Evolutionary conservation across 2,329 filamentous ascomycete genomes (phyloP), one percentile per base, ranked within the genome.

Genomic region (Zalaria obscura): DNA sequence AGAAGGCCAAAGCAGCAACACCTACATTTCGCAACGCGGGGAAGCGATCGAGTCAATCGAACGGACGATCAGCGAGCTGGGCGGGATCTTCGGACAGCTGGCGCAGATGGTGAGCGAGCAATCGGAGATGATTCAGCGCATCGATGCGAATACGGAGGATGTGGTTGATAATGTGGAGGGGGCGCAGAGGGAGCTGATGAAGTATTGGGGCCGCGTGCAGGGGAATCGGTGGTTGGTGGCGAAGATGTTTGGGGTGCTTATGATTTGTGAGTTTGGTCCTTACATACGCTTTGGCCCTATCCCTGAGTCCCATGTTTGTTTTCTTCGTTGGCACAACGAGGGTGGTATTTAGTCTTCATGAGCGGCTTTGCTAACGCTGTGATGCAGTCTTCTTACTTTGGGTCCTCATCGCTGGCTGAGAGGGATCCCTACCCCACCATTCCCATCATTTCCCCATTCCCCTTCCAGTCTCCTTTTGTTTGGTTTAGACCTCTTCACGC

Each of bases 131-230:
- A 93, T 98, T 50, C 86, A 96, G 63, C 74, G 89, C 39, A 95
- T 95, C 56, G 89, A 96, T 55, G 89, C 89, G 49, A 95, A 96
- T 61, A 95, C 89, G 1, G 91, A 98, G 56, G 88, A 95, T 53
- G 86, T 98, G 4, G 89, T 98, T 41, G 89, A 96, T 56, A 98
- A 98, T 53, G 89, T 98, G n/a, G 78, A 94, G 56, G 91, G 91
- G 11, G 91, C 91, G 4, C 91, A 98, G 59, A 74, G 88, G 48
- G 89, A 98, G 63, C 61, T 98, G 55, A 76, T 98, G 65, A 95
- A 95, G 62, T 98, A 96, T 64, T 98, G 91, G 89, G 82, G 78
- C 27, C 75, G 88, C 34, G 88, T 96, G 27, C 91, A 86, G 43
- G 86, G 88, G 47, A 98, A 98, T 66, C 74, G 91, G 49, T 96